Conservation (phyloP, 371 early-diverging fungal species). For the Circinella umbellata region DNA sequence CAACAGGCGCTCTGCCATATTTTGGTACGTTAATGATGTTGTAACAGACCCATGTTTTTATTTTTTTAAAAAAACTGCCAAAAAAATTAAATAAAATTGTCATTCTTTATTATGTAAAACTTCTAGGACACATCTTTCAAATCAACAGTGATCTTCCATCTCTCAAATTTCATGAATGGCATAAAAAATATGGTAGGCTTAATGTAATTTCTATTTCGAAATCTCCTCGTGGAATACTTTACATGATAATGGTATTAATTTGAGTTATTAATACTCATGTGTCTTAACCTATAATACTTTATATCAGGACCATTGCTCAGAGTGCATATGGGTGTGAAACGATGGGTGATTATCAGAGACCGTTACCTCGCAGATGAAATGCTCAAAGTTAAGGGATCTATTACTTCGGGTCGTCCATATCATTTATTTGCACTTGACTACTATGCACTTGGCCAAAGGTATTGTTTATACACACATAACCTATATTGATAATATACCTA, state of each 20-base stretch:
- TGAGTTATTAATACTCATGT: neutral
- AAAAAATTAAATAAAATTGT: no score
- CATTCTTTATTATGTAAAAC: no score
- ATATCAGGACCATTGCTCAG: conserved; percentile 16
- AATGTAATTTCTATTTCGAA: neutral
- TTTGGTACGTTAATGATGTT: no score
- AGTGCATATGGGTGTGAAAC: conserved; percentile 22
- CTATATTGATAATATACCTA: no score
- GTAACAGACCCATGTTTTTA: no score
- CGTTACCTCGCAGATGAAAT: conserved; percentile 27
- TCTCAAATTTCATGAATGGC: neutral
- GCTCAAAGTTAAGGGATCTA: conserved; percentile 15
- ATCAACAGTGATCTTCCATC: neutral
- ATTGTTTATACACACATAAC: neutral
- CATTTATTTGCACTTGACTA: conserved; percentile 11
- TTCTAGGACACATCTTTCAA: neutral
- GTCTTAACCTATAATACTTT: no score
- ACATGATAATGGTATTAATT: neutral
- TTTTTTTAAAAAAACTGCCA: no score
- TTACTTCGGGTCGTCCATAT: conserved; percentile 17
- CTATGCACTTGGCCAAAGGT: conserved; percentile 18
- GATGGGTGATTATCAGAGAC: conserved; percentile 24
- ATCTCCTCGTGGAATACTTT: no score
- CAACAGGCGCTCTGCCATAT: no score
- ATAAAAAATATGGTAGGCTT: neutral